These are phyloP conservation scores for Paramecium biaurelia DNA, from an alignment of 73 alveolate genomes.

Conservation along the genomic window DNA sequence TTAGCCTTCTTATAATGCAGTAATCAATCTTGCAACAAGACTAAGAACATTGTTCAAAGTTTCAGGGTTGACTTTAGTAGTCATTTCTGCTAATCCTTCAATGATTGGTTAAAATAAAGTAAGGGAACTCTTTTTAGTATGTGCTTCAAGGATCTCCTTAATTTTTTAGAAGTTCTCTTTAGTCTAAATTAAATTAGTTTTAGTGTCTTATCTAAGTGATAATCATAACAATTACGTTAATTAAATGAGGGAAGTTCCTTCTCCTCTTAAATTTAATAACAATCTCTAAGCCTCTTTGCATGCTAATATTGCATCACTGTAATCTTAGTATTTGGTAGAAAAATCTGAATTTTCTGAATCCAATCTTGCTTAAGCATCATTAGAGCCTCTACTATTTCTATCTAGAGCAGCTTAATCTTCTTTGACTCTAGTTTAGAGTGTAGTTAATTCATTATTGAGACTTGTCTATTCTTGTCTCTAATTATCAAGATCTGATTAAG, in stretches of 20 bases:
- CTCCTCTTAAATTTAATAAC: not conserved
- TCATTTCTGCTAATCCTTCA: constrained; percentile 52
- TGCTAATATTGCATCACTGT: constrained; percentile 30
- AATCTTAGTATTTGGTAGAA: not conserved
- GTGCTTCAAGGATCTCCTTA: constrained; percentile 10
- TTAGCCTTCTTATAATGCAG: not conserved
- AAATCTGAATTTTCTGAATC: not conserved
- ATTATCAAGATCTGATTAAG: constrained; percentile 10
- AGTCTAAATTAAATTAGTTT: constrained; percentile 1
- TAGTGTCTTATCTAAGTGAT: constrained; percentile 6
- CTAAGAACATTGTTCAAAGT: constrained; percentile 31
- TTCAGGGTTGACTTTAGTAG: constrained; percentile 34
- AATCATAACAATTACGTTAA: not conserved
- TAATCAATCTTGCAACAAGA: constrained; percentile 27
- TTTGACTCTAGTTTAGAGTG: not conserved
- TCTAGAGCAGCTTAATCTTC: constrained; percentile 25
- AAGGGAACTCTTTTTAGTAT: constrained; percentile 2
- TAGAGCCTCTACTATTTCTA: not conserved
- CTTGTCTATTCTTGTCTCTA: not conserved
- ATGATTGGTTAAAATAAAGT: constrained; percentile 21
- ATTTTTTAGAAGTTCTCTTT: constrained; percentile 46
- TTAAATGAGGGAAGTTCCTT: constrained; percentile 1
- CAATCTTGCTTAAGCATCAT: constrained; percentile 16
- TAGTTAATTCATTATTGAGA: constrained; percentile 4
- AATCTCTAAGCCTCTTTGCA: constrained; percentile 31